Evolutionary conservation across 176 grass and related monocot genomes (phyloP).

Genomic region (Oryza glumipatula): DNA sequence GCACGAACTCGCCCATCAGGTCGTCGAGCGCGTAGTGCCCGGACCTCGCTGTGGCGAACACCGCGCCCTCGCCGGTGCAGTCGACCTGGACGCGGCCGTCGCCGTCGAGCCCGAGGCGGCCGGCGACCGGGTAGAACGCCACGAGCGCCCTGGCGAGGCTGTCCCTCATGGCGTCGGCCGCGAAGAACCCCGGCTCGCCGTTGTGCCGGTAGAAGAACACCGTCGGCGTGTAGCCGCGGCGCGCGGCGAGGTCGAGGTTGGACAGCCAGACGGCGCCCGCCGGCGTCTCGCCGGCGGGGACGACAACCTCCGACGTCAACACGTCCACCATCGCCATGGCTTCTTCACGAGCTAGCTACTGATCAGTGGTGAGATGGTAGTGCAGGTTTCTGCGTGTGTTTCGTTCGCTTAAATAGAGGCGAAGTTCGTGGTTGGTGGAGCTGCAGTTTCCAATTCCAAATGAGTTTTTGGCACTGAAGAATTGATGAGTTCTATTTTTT

Average conservation of each 20-base stretch:
- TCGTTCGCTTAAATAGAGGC: too few species aligned
- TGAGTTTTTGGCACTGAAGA: too few species aligned
- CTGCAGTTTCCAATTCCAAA: too few species aligned
- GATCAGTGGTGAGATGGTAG: too few species aligned
- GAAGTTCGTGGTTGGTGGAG: too few species aligned
- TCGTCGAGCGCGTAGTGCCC: constrained; percentile 34
- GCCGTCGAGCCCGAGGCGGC: constrained; percentile 38
- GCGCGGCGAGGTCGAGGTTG: constrained; percentile 57
- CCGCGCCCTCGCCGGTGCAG: constrained; percentile 66
- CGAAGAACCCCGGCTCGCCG: constrained; percentile 43
- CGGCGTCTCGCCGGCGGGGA: constrained; percentile 59
- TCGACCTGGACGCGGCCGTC: constrained; percentile 54
- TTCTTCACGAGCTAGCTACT: too few species aligned
- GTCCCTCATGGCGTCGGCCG: constrained; percentile 26
- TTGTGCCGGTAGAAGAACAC: constrained; percentile 62
- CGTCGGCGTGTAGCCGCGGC: constrained; percentile 58
- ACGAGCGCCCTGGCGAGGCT: constrained; percentile 57
- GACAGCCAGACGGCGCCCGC: constrained; percentile 60
- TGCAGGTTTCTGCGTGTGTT: too few species aligned
- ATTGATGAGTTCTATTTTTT: too few species aligned
- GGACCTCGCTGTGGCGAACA: constrained; percentile 47
- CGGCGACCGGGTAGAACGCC: constrained; percentile 71
- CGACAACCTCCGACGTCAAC: constrained; percentile 50
- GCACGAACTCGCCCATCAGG: constrained; percentile 51
- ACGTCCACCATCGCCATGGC: constrained; percentile 38